phyloP scores from a whole-genome alignment of 257 asterid genomes.

The Solanum chmielewskii region DNA sequence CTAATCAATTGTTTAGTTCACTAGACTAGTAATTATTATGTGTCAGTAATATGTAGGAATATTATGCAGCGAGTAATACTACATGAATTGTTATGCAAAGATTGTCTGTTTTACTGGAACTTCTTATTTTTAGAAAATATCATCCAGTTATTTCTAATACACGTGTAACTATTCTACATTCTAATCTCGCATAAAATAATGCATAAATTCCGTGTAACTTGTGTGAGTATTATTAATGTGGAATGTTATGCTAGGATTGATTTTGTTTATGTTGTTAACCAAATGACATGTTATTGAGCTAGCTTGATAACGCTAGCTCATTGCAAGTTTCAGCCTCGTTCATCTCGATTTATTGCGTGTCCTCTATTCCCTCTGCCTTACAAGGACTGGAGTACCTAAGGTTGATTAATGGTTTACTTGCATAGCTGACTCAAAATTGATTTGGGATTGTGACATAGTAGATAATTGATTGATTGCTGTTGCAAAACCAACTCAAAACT shows the following conservation, averaged over 20 bases:
- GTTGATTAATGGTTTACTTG: background rate
- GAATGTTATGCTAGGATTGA: background rate
- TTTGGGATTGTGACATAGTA: background rate
- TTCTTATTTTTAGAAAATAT: background rate
- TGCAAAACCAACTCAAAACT: background rate
- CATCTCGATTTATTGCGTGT: background rate
- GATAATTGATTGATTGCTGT: background rate
- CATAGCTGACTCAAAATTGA: background rate
- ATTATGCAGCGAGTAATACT: background rate
- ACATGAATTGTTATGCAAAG: background rate
- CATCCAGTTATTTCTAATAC: background rate
- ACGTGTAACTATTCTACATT: background rate
- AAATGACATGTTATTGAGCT: background rate
- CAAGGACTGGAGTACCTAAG: background rate
- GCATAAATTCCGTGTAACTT: background rate
- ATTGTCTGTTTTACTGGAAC: background rate
- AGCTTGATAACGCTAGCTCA: background rate
- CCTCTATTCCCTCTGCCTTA: background rate
- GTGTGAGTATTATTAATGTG: background rate
- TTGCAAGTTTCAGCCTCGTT: background rate
- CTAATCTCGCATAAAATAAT: background rate
- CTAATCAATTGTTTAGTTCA: background rate
- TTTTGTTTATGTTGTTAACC: background rate
- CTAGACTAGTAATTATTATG: background rate
- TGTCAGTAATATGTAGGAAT: background rate